Evolutionary conservation across 208 protist species (phyloP), one percentile per base, ranked within the genome.

Genomic region (Blechomonas ayalai): DNA sequence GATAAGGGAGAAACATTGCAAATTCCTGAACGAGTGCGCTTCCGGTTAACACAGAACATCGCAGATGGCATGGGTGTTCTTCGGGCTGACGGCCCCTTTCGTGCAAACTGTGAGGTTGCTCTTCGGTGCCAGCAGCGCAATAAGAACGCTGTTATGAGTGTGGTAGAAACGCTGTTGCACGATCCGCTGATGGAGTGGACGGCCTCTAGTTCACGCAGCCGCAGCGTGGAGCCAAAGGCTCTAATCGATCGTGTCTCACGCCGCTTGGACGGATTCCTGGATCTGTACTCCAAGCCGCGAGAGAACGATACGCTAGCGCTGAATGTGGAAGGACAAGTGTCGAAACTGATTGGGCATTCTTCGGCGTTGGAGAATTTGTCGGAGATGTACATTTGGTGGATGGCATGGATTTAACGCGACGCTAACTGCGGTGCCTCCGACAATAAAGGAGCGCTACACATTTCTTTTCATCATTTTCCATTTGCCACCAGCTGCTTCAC

Each of bases 311-410:
- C 73, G 0, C 38, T 90, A 1, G 67, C 84, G 6, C 69, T 96
- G n/a, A 88, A 82, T 22, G 89, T 95, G 16, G 74, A 94, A 39
- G 90, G 92, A 6, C 91, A 97, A 50, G 92, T 97, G 15, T 76
- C 91, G 23, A 81, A 90, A 36, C 73, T 98, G 1, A 97, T 97
- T 36, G 77, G 78, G 35, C 77, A 96, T 53, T 90, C 94, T 10
- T 95, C 92, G 8, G 64, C 78, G 5, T 23, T 82, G 20, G 80
- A 96, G 52, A 97, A 97, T 42, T 72, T 98, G 10, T 71, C 67
- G 12, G 68, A 89, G 22, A 97, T 98, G 91, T 98, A 97, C 67
- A 77, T 87, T n/a, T 96, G 94, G 89, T 98, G 95, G 95, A 97
- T 97, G 90, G 72, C 90, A 13, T 97, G 87, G 86, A 46, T 95